Evolutionary conservation across 1,284 basidiomycete species (phyloP).

Genomic region (Austroboletus olivaceoglutinosus): DNA sequence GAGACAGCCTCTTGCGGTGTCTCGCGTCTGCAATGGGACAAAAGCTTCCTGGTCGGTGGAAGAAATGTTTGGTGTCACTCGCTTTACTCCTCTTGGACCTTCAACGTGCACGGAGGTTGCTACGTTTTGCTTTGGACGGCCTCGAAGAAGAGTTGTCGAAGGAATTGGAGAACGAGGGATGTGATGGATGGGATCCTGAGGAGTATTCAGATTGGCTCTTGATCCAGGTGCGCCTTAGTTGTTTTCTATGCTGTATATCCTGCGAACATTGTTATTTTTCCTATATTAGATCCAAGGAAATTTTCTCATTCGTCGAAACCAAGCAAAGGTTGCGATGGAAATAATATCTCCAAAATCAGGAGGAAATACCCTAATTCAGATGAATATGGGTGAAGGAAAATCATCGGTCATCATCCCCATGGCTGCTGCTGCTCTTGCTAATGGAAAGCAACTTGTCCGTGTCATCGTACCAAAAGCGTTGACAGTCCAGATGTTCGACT

Average conservation of each 20-base stretch:
- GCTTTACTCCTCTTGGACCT: conserved; percentile 30
- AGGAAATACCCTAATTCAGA: too few relatives aligned
- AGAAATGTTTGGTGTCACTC: conserved; percentile 21
- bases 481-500: too few relatives aligned
- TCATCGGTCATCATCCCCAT: too few relatives aligned
- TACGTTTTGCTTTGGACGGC: background rate
- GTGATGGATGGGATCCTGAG: conserved; percentile 12
- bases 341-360: too few relatives aligned
- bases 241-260: too few relatives aligned
- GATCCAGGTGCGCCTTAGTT: conserved; percentile 44
- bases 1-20: conserved; percentile 21
- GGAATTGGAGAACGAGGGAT: conserved; percentile 20
- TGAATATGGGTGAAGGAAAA: too few relatives aligned
- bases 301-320: too few relatives aligned
- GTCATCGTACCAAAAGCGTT: too few relatives aligned
- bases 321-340: too few relatives aligned
- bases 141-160: background rate
- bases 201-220: conserved; percentile 42
- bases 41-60: conserved; percentile 24
- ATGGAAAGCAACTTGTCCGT: too few relatives aligned
- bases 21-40: conserved; percentile 16
- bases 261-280: background rate
- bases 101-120: conserved; percentile 22
- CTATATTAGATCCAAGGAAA: background rate
- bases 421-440: too few relatives aligned